These are phyloP conservation scores for Solioccasus polychromus DNA, from an alignment of 768 basidiomycete genomes.

Conservation along the genomic window DNA sequence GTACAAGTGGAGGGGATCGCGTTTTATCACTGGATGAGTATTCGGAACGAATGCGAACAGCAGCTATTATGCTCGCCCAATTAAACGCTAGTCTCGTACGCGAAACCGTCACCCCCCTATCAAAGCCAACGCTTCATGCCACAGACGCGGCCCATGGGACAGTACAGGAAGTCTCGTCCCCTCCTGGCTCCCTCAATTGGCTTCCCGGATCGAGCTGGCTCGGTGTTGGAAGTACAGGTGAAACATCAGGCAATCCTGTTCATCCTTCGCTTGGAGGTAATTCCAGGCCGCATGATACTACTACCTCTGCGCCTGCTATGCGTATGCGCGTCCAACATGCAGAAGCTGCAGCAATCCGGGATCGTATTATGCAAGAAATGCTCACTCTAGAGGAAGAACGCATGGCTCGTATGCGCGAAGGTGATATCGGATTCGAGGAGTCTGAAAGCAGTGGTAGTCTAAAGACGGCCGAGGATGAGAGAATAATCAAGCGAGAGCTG, in stretches of 20 bases:
- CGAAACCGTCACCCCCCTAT: conserved; percentile 40
- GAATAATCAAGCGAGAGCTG: conserved; percentile 87
- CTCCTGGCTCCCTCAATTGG: conserved; percentile 42
- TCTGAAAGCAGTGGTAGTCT: conserved; percentile 42
- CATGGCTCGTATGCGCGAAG: conserved; percentile 87
- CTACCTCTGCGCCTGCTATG: conserved; percentile 32
- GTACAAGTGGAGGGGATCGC: conserved; percentile 8
- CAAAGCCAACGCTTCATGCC: conserved; percentile 12
- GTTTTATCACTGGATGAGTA: conserved; percentile 90
- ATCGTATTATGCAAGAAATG: conserved; percentile 99
- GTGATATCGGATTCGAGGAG: conserved; percentile 57
- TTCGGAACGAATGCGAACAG: conserved; percentile 97
- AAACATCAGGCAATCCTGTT: conserved; percentile 23
- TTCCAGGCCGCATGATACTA: conserved; percentile 22
- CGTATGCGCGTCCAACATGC: conserved; percentile 75
- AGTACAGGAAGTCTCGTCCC: conserved; percentile 12
- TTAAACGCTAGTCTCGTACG: conserved; percentile 77
- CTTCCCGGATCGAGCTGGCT: conserved; percentile 58
- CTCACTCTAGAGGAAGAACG: conserved; percentile 93
- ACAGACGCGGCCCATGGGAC: background rate
- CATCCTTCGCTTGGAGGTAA: conserved; percentile 32
- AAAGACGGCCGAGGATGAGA: conserved; percentile 86
- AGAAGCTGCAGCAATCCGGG: conserved; percentile 88
- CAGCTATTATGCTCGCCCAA: conserved; percentile 97
- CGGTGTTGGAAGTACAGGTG: conserved; percentile 18